Percentiles rank a stretch among this genome's conserved stretches.
Evolutionary conservation across 768 basidiomycete species (phyloP).

Genomic region (Leccinum truebloodii): DNA sequence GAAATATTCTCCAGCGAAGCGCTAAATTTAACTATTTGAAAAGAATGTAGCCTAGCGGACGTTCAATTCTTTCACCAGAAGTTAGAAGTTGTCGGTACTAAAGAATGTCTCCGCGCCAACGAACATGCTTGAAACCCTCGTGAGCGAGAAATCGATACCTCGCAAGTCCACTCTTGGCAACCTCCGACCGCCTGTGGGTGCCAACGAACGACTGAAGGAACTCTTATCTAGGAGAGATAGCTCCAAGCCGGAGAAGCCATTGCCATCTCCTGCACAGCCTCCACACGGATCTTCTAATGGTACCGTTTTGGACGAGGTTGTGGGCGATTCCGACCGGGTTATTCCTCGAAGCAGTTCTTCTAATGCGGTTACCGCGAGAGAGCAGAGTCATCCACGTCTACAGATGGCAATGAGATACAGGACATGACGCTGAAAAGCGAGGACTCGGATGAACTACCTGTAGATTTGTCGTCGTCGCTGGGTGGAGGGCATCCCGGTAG

Average conservation of each 20-base stretch:
- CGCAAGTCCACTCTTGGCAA: slow-evolving; percentile 33
- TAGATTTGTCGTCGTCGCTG: slow-evolving; percentile 9
- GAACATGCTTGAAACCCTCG: slow-evolving; percentile 81
- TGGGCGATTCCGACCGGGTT: slow-evolving; percentile 21
- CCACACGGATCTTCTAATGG: slow-evolving; percentile 18
- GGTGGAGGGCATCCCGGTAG: slow-evolving; percentile 11
- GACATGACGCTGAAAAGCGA: slow-evolving; percentile 4
- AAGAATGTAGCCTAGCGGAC: slow-evolving; percentile 72
- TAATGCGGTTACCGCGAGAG: slow-evolving; percentile 7
- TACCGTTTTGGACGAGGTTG: slow-evolving; percentile 11
- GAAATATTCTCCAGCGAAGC: slow-evolving; percentile 7
- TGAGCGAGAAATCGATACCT: slow-evolving; percentile 71
- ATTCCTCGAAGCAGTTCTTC: slow-evolving; percentile 19
- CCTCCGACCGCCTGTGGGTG: slow-evolving; percentile 22
- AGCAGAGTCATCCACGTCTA: slow-evolving; percentile 5
- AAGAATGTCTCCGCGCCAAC: slow-evolving; percentile 73
- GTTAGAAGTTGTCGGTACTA: slow-evolving; percentile 72
- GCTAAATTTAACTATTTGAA: slow-evolving; percentile 17
- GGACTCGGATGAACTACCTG: slow-evolving; percentile 4
- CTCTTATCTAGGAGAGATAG: slow-evolving; percentile 34
- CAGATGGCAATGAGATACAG: slow-evolving; percentile 8
- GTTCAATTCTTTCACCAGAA: slow-evolving; percentile 76
- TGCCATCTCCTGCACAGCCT: slow-evolving; percentile 28
- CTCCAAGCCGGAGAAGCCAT: slow-evolving; percentile 29
- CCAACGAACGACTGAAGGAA: slow-evolving; percentile 41